These are phyloP conservation scores for Silene uniflora DNA, from an alignment of 148 eudicot genomes.

Conservation along the genomic window DNA sequence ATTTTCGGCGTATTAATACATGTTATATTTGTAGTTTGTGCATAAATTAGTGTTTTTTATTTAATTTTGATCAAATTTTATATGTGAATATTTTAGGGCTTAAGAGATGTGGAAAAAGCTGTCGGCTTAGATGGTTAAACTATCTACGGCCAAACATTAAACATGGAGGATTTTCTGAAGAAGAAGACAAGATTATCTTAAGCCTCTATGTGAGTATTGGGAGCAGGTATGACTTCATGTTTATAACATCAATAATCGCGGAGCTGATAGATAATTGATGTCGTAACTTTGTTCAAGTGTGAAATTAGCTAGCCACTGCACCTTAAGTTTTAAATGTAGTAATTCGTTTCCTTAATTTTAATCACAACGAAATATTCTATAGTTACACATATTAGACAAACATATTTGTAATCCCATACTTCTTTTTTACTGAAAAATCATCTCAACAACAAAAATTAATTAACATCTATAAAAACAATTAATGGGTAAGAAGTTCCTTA, in stretches of 20 bases:
- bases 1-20: no score
- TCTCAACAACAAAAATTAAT: no score
- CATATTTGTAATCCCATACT: no score
- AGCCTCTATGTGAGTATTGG: slow-evolving; percentile 88
- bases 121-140: slow-evolving; percentile 84
- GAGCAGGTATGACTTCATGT: slow-evolving; percentile 54
- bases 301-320: background rate
- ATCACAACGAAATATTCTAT: no score
- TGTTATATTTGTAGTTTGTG: background rate
- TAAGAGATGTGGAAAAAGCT: slow-evolving; percentile 88
- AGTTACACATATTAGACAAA: no score
- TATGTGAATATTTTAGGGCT: slow-evolving; percentile 45
- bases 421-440: no score
- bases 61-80: background rate
- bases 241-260: background rate
- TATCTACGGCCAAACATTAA: slow-evolving; percentile 86
- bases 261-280: no score
- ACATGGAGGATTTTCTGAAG: slow-evolving; percentile 89
- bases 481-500: no score
- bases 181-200: slow-evolving; percentile 76
- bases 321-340: background rate
- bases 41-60: background rate
- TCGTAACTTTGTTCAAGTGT: background rate
- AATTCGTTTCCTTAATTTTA: no score
- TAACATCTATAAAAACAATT: no score